phyloP scores from a whole-genome alignment of 345 rosid species.

The Orychophragmus violaceus region DNA sequence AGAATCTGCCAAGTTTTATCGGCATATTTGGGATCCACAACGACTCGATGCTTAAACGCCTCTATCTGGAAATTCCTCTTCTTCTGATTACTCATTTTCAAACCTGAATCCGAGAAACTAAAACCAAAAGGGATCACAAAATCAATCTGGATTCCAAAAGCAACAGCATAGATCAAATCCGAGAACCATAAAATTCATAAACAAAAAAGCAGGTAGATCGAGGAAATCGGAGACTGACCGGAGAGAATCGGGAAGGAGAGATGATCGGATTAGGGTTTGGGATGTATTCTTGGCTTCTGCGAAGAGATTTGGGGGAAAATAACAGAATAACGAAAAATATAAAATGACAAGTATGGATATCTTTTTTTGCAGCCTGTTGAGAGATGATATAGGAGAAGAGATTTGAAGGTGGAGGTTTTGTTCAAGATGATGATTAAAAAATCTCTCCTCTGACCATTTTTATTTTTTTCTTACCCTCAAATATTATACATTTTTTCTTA shows the following conservation, averaged over 20 bases:
- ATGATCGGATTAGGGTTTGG: slow-evolving; percentile 32
- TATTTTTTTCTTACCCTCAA: too few relatives aligned
- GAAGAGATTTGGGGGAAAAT: slow-evolving; percentile 13
- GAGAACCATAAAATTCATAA: not conserved
- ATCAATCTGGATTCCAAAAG: not conserved
- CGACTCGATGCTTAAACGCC: slow-evolving; percentile 96
- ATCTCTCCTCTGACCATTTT: too few relatives aligned
- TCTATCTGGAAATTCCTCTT: slow-evolving; percentile 96
- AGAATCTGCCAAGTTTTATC: slow-evolving; percentile 97
- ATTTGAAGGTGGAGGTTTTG: slow-evolving; percentile 20
- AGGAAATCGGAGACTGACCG: slow-evolving; percentile 29
- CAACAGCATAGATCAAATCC: not conserved
- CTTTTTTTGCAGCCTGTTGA: not conserved
- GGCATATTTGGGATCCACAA: slow-evolving; percentile 96
- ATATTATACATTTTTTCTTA: too few relatives aligned
- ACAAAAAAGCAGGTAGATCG: not conserved
- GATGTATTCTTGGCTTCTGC: slow-evolving; percentile 20
- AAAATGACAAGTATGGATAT: not conserved
- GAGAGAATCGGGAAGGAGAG: slow-evolving; percentile 13
- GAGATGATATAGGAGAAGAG: slow-evolving; percentile 6
- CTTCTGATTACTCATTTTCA: slow-evolving; percentile 87
- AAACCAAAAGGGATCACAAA: not conserved
- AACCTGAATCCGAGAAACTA: slow-evolving; percentile 6
- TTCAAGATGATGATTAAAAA: too few relatives aligned
- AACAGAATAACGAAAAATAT: not conserved